These are phyloP conservation scores for Mallotus repandus DNA, from an alignment of 441 rosid genomes.

Conservation along the genomic window DNA sequence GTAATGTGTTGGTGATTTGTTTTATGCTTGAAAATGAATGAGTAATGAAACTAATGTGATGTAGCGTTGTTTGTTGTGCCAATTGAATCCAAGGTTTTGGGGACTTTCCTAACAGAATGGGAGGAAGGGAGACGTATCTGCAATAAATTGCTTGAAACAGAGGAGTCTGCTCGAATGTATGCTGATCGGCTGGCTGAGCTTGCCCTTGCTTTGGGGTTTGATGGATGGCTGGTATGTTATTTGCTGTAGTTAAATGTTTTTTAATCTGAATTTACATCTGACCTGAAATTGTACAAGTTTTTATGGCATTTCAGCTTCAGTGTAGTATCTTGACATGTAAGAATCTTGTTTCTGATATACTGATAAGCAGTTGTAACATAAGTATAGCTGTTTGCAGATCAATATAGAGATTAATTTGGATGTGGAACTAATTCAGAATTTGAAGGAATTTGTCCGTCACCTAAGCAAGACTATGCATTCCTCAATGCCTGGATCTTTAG, in stretches of 20 bases:
- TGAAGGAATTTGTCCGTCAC: conserved; percentile 68
- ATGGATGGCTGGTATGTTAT: conserved; percentile 82
- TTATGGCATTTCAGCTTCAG: neutral
- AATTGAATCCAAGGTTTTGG: conserved; percentile 59
- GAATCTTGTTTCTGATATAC: neutral
- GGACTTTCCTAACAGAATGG: conserved; percentile 89
- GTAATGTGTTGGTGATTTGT: too few species aligned
- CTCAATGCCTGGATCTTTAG: conserved; percentile 62
- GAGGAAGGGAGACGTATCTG: conserved; percentile 59
- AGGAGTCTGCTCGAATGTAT: conserved; percentile 66
- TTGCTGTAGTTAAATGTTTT: neutral
- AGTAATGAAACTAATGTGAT: conserved; percentile 8
- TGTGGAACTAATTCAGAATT: conserved; percentile 43
- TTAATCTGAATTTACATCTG: neutral
- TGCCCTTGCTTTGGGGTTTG: conserved; percentile 65
- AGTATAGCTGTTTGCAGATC: conserved; percentile 43
- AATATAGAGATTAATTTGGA: conserved; percentile 65
- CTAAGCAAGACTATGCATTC: conserved; percentile 66
- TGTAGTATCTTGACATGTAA: neutral
- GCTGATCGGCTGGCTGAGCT: conserved; percentile 77
- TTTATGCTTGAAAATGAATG: neutral
- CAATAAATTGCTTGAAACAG: conserved; percentile 55
- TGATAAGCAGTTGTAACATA: conserved; percentile 23
- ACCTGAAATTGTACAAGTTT: neutral
- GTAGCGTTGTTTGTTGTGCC: conserved; percentile 10